Percentiles rank a stretch among this genome's conserved stretches.
phyloP scores from a whole-genome alignment of 2,329 filamentous ascomycete species.

The Amylocarpus encephaloides region DNA sequence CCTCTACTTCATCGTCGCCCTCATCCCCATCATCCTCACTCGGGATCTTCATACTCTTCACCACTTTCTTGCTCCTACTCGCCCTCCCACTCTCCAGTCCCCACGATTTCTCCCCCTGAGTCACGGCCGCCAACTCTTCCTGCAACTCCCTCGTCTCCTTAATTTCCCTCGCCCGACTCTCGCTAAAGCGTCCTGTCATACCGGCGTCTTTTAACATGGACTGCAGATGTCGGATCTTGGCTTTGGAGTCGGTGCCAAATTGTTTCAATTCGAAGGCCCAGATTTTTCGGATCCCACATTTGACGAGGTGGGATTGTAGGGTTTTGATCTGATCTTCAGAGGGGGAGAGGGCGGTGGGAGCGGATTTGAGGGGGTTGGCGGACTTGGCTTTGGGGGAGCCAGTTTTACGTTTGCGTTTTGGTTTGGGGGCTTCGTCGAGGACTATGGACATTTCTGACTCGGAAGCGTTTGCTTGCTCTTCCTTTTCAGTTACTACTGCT shows the following conservation, averaged over 20 bases:
- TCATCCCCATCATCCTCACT: conserved; percentile 19
- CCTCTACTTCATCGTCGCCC: conserved; percentile 28
- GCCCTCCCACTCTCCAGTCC: conserved; percentile 42
- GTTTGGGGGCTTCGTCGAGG: conserved; percentile 66
- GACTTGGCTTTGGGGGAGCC: conserved; percentile 31
- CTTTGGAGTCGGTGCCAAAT: conserved; percentile 62
- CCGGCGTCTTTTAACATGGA: conserved; percentile 72
- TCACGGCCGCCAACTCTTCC: conserved; percentile 77
- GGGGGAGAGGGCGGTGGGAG: conserved; percentile 41
- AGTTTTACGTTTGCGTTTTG: conserved; percentile 41
- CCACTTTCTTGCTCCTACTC: conserved; percentile 27
- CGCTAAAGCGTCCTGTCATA: conserved; percentile 84
- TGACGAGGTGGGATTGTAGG: conserved; percentile 76
- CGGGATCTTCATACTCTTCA: conserved; percentile 36
- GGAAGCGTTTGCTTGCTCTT: conserved; percentile 35
- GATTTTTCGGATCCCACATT: conserved; percentile 88
- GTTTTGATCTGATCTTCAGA: conserved; percentile 80
- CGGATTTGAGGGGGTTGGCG: conserved; percentile 23
- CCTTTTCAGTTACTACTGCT: conserved; percentile 3
- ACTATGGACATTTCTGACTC: conserved; percentile 63
- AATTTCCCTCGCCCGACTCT: conserved; percentile 77
- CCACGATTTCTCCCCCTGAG: conserved; percentile 76
- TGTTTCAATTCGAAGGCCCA: conserved; percentile 81
- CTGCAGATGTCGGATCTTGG: conserved; percentile 77
- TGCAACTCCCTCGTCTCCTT: conserved; percentile 79